These are phyloP conservation scores for Lasiosphaeria ovina DNA, from an alignment of 495 filamentous ascomycete genomes.

Conservation along the genomic window DNA sequence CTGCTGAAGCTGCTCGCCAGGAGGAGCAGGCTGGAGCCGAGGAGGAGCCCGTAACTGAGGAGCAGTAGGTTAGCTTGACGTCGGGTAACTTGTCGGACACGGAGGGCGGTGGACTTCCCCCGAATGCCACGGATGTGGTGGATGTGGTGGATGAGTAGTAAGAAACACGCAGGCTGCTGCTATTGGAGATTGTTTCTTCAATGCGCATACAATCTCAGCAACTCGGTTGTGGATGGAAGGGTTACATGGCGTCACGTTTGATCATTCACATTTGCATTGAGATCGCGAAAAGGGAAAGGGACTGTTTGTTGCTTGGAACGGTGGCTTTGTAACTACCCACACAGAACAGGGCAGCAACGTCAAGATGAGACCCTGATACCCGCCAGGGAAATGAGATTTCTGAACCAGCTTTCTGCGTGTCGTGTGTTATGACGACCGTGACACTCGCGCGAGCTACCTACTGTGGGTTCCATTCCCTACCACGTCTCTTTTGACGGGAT, in stretches of 20 bases:
- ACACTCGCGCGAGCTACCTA: too few species aligned
- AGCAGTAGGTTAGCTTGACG: conserved; percentile 43
- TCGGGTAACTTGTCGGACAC: conserved; percentile 1
- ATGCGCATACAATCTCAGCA: conserved; percentile 23
- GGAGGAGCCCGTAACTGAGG: conserved; percentile 47
- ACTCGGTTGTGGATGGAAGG: conserved; percentile 32
- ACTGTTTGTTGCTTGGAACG: conserved; percentile 25
- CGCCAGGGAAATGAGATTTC: conserved; percentile 24
- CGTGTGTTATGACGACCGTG: not conserved
- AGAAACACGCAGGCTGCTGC: conserved; percentile 16
- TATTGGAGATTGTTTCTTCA: conserved; percentile 17
- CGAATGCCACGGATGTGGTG: not conserved
- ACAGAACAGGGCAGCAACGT: conserved; percentile 25
- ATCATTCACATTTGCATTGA: conserved; percentile 36
- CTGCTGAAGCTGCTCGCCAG: conserved; percentile 60
- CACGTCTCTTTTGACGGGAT: too few species aligned
- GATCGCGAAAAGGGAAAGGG: conserved; percentile 34
- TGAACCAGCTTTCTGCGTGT: conserved; percentile 11
- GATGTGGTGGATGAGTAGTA: conserved; percentile 2
- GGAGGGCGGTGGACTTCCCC: conserved; percentile 7
- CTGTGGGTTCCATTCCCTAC: too few species aligned
- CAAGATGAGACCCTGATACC: conserved; percentile 24
- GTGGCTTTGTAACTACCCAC: conserved; percentile 25
- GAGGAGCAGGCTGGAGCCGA: conserved; percentile 61
- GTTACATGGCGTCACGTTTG: conserved; percentile 37